phyloP scores from a whole-genome alignment of 1,139 yeast genomes.

The Suhomyces kunorum region DNA sequence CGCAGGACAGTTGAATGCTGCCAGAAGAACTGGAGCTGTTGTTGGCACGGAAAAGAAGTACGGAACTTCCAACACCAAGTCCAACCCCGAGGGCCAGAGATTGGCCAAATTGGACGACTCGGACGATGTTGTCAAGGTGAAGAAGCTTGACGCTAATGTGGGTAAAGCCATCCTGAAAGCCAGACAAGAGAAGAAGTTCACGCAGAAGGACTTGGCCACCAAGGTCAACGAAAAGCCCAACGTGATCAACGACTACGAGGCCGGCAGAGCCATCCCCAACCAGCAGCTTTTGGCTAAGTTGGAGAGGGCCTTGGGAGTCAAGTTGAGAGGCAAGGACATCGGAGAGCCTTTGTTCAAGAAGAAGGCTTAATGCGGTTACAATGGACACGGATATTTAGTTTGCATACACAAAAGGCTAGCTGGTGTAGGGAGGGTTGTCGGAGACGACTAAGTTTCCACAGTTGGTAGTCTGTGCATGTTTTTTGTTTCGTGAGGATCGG shows the following conservation, averaged over 20 bases:
- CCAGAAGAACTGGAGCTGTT: constrained; percentile 87
- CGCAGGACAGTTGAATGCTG: constrained; percentile 80
- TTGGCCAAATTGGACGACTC: constrained; percentile 90
- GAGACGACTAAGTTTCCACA: no score
- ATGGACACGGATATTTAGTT: constrained; percentile 10
- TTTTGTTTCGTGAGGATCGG: no score
- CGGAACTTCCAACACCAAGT: constrained; percentile 62
- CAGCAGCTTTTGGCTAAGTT: constrained; percentile 91
- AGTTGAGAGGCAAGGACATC: constrained; percentile 92
- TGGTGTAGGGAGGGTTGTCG: no score
- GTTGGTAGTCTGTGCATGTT: no score
- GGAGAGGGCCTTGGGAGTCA: constrained; percentile 92
- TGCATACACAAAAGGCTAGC: constrained; percentile 10
- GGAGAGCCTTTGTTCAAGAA: constrained; percentile 86
- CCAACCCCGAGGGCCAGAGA: constrained; percentile 91
- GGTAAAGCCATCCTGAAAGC: constrained; percentile 88
- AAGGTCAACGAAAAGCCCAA: constrained; percentile 94
- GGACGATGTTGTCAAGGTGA: constrained; percentile 91
- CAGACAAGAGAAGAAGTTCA: constrained; percentile 83
- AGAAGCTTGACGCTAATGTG: constrained; percentile 78
- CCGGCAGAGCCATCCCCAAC: constrained; percentile 95
- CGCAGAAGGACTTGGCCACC: constrained; percentile 96
- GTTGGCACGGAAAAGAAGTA: constrained; percentile 93
- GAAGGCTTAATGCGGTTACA: constrained; percentile 33
- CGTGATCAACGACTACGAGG: constrained; percentile 93